A percentile compares a stretch with the other conserved stretches of the same genome.
phyloP scores from a whole-genome alignment of 2,329 filamentous ascomycete genomes.

The Xylariaceae sp. region DNA sequence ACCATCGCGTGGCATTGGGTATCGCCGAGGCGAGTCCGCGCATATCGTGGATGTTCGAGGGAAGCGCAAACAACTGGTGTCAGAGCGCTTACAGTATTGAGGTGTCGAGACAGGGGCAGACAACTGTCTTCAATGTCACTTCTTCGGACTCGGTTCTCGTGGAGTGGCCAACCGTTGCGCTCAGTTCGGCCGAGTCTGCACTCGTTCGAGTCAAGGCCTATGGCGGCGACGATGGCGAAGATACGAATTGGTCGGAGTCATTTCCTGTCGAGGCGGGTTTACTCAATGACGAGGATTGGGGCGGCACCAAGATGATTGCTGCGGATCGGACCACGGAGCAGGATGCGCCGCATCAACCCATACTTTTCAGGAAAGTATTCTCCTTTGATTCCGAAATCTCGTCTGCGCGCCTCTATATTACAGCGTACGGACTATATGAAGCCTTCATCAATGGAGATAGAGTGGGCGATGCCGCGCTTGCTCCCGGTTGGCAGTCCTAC shows the following conservation, averaged over 20 bases:
- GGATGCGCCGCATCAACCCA: slow-evolving; percentile 29
- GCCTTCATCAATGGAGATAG: slow-evolving; percentile 42
- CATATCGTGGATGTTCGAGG: slow-evolving; percentile 43
- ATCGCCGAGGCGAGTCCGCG: slow-evolving; percentile 41
- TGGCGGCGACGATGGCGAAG: slow-evolving; percentile 21
- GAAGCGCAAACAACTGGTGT: slow-evolving; percentile 37
- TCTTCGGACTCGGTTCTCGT: slow-evolving; percentile 38
- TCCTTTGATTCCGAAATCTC: slow-evolving; percentile 19
- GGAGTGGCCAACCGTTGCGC: slow-evolving; percentile 39
- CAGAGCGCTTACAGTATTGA: slow-evolving; percentile 43
- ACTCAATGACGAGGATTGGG: slow-evolving; percentile 30
- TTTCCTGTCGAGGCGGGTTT: slow-evolving; percentile 36
- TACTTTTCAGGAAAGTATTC: slow-evolving; percentile 35
- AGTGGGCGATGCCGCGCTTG: slow-evolving; percentile 39
- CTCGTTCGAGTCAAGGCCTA: slow-evolving; percentile 34
- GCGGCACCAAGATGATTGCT: slow-evolving; percentile 29
- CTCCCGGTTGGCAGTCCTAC: slow-evolving; percentile 51
- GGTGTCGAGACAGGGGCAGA: slow-evolving; percentile 27
- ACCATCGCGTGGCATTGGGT: slow-evolving; percentile 38
- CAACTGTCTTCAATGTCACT: slow-evolving; percentile 27
- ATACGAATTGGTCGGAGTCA: slow-evolving; percentile 32
- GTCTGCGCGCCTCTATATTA: slow-evolving; percentile 44
- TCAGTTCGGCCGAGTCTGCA: slow-evolving; percentile 32
- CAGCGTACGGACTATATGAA: slow-evolving; percentile 41
- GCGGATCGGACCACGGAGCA: slow-evolving; percentile 29